phyloP scores from a whole-genome alignment of 129 eudicot genomes.

The Flaveria robusta region DNA sequence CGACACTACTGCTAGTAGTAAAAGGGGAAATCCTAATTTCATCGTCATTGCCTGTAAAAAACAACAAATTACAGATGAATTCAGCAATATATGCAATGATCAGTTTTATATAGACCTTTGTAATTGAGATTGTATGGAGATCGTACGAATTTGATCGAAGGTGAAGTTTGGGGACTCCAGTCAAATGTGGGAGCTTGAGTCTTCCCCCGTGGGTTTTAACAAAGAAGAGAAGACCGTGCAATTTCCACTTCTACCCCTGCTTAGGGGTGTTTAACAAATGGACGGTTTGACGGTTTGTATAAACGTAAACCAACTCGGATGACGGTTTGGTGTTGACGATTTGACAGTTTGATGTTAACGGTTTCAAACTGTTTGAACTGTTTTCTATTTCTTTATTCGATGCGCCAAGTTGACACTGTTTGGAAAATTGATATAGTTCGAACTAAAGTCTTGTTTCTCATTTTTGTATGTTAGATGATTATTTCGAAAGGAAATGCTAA shows the following conservation, averaged over 20 bases:
- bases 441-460: too few relatives aligned
- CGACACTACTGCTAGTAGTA: constrained; percentile 34
- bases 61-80: not conserved
- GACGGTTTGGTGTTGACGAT: too few relatives aligned
- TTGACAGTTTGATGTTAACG: too few relatives aligned
- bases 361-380: too few relatives aligned
- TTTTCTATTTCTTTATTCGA: too few relatives aligned
- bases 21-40: constrained; percentile 43
- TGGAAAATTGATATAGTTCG: too few relatives aligned
- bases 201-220: not conserved
- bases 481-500: too few relatives aligned
- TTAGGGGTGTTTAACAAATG: too few relatives aligned
- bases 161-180: not conserved
- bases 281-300: too few relatives aligned
- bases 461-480: too few relatives aligned
- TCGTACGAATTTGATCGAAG: not conserved
- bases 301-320: too few relatives aligned
- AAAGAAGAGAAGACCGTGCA: not conserved
- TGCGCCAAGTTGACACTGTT: too few relatives aligned
- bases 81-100: not conserved
- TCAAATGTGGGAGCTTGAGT: not conserved
- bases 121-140: not conserved
- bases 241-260: not conserved
- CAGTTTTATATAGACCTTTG: not conserved
- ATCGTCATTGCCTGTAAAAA: constrained; percentile 50